Evolutionary conservation across 2,329 filamentous ascomycete genomes (phyloP).

Genomic region (Hortaea werneckii): DNA sequence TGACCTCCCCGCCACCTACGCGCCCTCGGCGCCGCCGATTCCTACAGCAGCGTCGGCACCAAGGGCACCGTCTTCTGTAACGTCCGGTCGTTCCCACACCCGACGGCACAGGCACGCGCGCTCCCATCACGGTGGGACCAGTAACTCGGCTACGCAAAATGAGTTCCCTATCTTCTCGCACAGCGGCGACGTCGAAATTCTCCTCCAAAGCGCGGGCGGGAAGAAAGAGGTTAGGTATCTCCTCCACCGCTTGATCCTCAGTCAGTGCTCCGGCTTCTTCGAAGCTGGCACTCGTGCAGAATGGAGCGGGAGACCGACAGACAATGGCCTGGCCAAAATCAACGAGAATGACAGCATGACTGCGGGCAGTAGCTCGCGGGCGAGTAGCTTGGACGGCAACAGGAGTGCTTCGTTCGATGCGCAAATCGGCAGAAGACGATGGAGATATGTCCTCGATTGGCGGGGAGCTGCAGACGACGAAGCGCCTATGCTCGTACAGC

Average conservation of each 20-base stretch:
- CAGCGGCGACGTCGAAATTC: constrained; percentile 85
- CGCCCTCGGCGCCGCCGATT: constrained; percentile 12
- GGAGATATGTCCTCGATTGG: constrained; percentile 82
- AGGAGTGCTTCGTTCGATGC: constrained; percentile 17
- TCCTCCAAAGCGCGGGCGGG: constrained; percentile 52
- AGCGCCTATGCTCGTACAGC: constrained; percentile 80
- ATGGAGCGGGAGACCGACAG: constrained; percentile 17
- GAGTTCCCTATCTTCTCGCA: constrained; percentile 88
- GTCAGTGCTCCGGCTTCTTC: constrained; percentile 89
- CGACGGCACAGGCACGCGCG: constrained; percentile 67
- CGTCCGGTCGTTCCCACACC: constrained; percentile 47
- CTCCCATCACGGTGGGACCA: constrained; percentile 63
- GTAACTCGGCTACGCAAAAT: constrained; percentile 58
- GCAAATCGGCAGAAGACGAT: constrained; percentile 47
- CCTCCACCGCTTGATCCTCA: constrained; percentile 75
- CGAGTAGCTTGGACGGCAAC: constrained; percentile 28
- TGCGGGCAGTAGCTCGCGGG: constrained; percentile 24
- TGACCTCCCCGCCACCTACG: constrained; percentile 5
- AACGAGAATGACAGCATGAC: constrained; percentile 19
- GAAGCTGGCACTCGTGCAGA: constrained; percentile 49
- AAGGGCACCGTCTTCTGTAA: constrained; percentile 49
- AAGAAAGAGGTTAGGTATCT: constrained; percentile 73
- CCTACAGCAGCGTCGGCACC: not conserved
- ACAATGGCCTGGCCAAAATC: constrained; percentile 15
- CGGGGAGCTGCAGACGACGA: constrained; percentile 59